Evolutionary conservation across 2,329 filamentous ascomycete genomes (phyloP).

Genomic region (Nigrograna mackinnonii): DNA sequence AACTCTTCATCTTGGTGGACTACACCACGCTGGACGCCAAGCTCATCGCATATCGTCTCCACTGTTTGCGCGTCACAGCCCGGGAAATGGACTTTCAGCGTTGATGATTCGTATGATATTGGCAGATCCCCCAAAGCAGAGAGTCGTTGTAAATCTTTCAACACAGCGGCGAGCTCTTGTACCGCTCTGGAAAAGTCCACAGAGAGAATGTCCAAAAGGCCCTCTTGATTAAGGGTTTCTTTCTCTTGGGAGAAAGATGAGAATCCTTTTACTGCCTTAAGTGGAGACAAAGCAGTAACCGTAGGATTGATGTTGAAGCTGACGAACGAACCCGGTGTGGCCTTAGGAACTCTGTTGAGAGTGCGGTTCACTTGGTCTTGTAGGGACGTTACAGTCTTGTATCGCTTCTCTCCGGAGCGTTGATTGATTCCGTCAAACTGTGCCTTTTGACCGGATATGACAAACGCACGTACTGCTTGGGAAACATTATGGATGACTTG

Average conservation of each 20-base stretch:
- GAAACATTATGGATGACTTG: conserved; percentile 97
- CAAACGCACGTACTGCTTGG: conserved; percentile 87
- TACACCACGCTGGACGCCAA: conserved; percentile 79
- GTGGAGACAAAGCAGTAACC: conserved; percentile 81
- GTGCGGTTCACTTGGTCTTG: conserved; percentile 74
- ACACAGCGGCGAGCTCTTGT: conserved; percentile 77
- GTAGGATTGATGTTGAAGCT: conserved; percentile 89
- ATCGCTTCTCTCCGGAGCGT: conserved; percentile 73
- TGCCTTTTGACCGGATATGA: conserved; percentile 85
- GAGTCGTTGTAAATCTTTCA: conserved; percentile 80
- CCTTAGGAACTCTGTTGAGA: conserved; percentile 62
- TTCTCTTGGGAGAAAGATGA: conserved; percentile 41
- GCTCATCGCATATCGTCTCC: conserved; percentile 81
- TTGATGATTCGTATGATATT: conserved; percentile 69
- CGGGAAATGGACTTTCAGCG: conserved; percentile 82
- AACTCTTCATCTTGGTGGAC: conserved; percentile 81
- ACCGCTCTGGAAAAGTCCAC: conserved; percentile 86
- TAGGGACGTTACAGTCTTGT: conserved; percentile 73
- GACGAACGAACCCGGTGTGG: conserved; percentile 75
- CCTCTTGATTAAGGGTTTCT: conserved; percentile 76
- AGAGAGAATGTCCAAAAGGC: conserved; percentile 82
- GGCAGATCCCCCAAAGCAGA: conserved; percentile 81
- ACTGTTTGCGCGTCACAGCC: conserved; percentile 85
- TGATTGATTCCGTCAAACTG: conserved; percentile 79
- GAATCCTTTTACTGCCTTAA: conserved; percentile 63